A percentile compares a stretch with the other conserved stretches of the same genome.
Evolutionary conservation across 208 protist genomes (phyloP).

Genomic region (Crithidia bombi): DNA sequence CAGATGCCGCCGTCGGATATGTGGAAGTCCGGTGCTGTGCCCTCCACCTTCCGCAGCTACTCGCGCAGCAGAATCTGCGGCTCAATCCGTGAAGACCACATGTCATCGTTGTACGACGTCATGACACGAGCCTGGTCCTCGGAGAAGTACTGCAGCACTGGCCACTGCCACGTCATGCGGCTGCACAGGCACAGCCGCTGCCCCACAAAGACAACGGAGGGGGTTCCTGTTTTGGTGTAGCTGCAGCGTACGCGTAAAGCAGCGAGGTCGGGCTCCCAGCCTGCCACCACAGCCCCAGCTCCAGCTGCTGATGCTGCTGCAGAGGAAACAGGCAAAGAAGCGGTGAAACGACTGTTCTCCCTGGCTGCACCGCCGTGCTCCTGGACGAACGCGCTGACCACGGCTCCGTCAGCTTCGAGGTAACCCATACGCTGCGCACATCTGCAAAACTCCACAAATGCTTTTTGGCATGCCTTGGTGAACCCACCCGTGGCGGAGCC

Average conservation of each 20-base stretch:
- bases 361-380: too few species aligned
- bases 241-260: constrained; percentile 1
- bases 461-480: not conserved
- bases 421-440: not conserved
- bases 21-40: not conserved
- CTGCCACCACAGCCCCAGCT: not conserved
- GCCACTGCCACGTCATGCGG: constrained; percentile 6
- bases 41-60: not conserved
- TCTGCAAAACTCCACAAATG: constrained; percentile 14
- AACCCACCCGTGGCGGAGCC: not conserved
- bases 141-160: constrained; percentile 7
- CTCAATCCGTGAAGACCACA: constrained; percentile 13
- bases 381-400: not conserved
- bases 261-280: not conserved
- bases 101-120: constrained; percentile 10
- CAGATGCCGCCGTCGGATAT: too few species aligned
- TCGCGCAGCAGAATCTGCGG: constrained; percentile 16
- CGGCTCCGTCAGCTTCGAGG: not conserved
- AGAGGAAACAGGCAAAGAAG: not conserved
- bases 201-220: constrained; percentile 15
- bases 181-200: constrained; percentile 15
- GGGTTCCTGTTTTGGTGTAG: not conserved
- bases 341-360: too few species aligned
- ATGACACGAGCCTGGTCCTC: not conserved
- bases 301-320: not conserved